Percentiles rank a stretch among this genome's conserved stretches.
phyloP scores from a whole-genome alignment of 768 basidiomycete species.

The Auricularia heimuer region DNA sequence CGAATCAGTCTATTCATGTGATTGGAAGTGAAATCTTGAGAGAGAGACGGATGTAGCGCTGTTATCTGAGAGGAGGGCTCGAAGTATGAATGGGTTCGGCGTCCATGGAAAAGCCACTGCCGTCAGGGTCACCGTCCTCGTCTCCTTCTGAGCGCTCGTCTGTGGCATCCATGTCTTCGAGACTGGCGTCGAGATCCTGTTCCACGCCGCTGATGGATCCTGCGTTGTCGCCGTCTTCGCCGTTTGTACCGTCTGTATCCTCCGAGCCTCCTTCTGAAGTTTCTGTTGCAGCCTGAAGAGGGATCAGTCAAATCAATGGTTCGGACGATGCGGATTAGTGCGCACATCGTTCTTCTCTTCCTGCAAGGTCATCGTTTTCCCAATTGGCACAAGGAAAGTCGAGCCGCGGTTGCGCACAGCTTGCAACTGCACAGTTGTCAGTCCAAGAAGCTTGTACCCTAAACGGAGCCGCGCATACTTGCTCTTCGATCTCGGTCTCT shows the following conservation, averaged over 20 bases:
- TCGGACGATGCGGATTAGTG: conserved; percentile 2
- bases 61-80: conserved; percentile 13
- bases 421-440: conserved; percentile 29
- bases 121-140: conserved; percentile 17
- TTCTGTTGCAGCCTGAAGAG: background rate
- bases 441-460: background rate
- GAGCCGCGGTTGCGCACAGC: conserved; percentile 58
- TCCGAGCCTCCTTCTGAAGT: conserved; percentile 2
- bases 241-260: conserved; percentile 17
- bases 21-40: too few species aligned
- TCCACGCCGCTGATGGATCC: conserved; percentile 7
- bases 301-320: background rate
- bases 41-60: too few species aligned
- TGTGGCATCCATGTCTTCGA: conserved; percentile 42
- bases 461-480: conserved; percentile 32
- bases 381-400: conserved; percentile 62
- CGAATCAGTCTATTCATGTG: background rate
- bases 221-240: conserved; percentile 40
- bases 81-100: conserved; percentile 24
- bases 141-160: conserved; percentile 28
- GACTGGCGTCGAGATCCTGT: conserved; percentile 53
- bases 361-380: conserved; percentile 58
- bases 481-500: conserved; percentile 70
- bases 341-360: conserved; percentile 80
- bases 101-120: background rate